phyloP scores from a whole-genome alignment of 441 rosid species.

The Mallotus repandus region DNA sequence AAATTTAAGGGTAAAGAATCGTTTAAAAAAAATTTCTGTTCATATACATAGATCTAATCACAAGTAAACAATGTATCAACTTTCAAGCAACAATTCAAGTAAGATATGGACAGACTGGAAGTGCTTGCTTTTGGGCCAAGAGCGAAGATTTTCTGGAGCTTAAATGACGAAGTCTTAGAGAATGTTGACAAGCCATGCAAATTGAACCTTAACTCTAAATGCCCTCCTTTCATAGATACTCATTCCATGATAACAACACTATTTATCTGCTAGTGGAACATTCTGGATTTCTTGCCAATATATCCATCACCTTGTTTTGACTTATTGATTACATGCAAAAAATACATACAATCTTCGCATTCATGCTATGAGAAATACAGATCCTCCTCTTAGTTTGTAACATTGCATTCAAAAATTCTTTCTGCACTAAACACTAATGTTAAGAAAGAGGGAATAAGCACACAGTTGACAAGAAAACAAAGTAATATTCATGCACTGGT shows the following conservation, averaged over 20 bases:
- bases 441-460: too few species aligned
- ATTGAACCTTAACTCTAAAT: background rate
- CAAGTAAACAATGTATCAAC: background rate
- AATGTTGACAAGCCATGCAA: background rate
- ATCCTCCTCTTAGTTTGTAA: too few species aligned
- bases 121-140: background rate
- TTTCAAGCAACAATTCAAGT: background rate
- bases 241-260: background rate
- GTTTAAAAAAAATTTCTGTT: background rate
- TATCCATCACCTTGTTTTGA: background rate
- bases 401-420: too few species aligned
- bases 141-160: background rate
- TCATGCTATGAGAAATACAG: too few species aligned
- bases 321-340: background rate
- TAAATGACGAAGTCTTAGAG: too few species aligned
- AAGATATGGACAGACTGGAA: background rate
- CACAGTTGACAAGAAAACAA: too few species aligned
- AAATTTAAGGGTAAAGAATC: background rate
- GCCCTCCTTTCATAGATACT: background rate
- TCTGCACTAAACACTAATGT: too few species aligned
- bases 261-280: background rate
- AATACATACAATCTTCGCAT: too few species aligned
- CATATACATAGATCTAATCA: background rate
- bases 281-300: background rate
- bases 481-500: too few species aligned